Base-by-base conservation (phyloP, 1,139 yeast genomes). In the Meyerozyma athensensis region DNA sequence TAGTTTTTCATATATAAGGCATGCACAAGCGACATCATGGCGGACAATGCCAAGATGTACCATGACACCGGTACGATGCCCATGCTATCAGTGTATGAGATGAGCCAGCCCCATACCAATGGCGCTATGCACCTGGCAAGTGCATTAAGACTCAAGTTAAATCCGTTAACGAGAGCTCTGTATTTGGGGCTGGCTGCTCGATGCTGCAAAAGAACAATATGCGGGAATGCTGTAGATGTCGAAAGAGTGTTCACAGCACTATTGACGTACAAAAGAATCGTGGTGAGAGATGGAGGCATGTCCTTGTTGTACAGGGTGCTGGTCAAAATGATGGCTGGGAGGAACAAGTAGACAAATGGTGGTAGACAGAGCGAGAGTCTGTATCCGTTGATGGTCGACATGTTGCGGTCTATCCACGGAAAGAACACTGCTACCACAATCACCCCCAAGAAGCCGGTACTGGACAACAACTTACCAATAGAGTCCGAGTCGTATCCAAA, bases 121-220 rank as follows among this genome's bases (percentile, higher is more conserved):
- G 86, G 86, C 3, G 81, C 85, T 1, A 74, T 33, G 39, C 75
- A 79, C 43, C 86, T 56, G 0, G 84, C 81, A 30, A 73, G 57
- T 1, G 85, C 71, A 16, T 73, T 62, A 34, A 74, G 63, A 41
- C 76, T 68, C 48, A 74, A 58, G 2, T 77, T 64, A 9, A 69
- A 56, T 12, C 78, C 77, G 51, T 75, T 75, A 28, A 75, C 63
- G 42, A 72, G 65, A 0, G 78, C 77, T 38, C 79, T 56, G 49
- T 74, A 72, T 43, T 64, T 58, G 20, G 72, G 61, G 7, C 70
- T 67, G 1, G 80, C 62, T 7, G 74, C 68, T 37, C 77, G 57
- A 48, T 74, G 79, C 19, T 72, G 61, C 40, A 76, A 58, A 19
- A 74, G 55, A 45, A 63, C 54, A 30, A 62, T 52, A 46, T 66